A percentile compares a stretch with the other conserved stretches of the same genome.
phyloP scores from a whole-genome alignment of 495 filamentous ascomycete species.

The Hypoxylon fuscum region DNA sequence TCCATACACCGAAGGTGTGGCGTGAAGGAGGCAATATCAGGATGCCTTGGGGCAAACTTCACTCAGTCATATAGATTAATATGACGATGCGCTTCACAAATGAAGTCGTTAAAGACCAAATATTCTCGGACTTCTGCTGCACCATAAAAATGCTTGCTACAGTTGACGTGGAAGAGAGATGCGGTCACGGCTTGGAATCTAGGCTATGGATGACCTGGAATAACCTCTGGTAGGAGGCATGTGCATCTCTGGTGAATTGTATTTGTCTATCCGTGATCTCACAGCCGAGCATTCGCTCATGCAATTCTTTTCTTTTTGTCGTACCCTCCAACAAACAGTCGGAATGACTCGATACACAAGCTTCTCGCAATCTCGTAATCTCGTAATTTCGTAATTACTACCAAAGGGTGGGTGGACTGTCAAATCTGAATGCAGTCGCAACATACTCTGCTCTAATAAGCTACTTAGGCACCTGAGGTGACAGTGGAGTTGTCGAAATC shows the following conservation, averaged over 20 bases:
- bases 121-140: slow-evolving; percentile 25
- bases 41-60: slow-evolving; percentile 46
- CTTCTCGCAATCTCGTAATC: no score
- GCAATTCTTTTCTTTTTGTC: slow-evolving; percentile 8
- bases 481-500: no score
- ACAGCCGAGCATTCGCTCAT: not conserved
- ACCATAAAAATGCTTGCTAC: slow-evolving; percentile 30
- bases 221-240: slow-evolving; percentile 15
- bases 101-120: slow-evolving; percentile 34
- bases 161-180: not conserved
- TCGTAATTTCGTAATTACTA: not conserved
- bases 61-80: slow-evolving; percentile 50
- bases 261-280: slow-evolving; percentile 5
- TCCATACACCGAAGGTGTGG: slow-evolving; percentile 52
- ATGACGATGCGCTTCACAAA: slow-evolving; percentile 44
- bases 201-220: slow-evolving; percentile 19
- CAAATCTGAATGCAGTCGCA: no score
- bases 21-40: slow-evolving; percentile 48
- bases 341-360: no score
- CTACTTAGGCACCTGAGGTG: no score
- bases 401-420: no score
- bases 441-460: no score
- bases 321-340: no score
- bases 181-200: not conserved
- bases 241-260: slow-evolving; percentile 21